Percentiles rank a stretch among this genome's conserved stretches.
These are phyloP conservation scores for Thraustotheca clavata DNA, from an alignment of 352 stramenopile species.

Conservation along the genomic window DNA sequence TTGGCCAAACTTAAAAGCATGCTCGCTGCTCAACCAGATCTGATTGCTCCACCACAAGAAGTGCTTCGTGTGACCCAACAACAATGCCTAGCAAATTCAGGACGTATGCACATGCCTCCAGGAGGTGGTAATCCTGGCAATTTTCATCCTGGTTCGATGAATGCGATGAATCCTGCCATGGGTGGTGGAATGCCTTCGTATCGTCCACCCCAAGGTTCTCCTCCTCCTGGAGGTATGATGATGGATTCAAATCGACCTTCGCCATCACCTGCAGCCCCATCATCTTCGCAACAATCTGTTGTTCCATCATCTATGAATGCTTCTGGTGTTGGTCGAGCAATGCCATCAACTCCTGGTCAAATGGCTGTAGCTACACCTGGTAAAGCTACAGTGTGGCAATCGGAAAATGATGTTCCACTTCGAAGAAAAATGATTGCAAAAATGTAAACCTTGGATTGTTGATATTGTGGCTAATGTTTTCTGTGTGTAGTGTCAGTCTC, in stretches of 20 bases:
- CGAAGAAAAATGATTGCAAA: constrained; percentile 87
- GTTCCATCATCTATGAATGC: neutral
- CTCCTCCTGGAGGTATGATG: neutral
- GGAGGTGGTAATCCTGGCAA: neutral
- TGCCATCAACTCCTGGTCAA: neutral
- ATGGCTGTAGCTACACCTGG: neutral
- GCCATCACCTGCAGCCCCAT: neutral
- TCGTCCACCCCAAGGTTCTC: neutral
- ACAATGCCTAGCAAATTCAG: constrained; percentile 34
- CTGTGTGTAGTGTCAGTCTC: constrained; percentile 78
- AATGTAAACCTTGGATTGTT: constrained; percentile 50
- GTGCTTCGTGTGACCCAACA: constrained; percentile 70
- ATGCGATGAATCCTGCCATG: neutral
- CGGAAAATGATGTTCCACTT: constrained; percentile 76
- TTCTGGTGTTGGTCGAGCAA: neutral
- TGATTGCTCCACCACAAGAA: constrained; percentile 81
- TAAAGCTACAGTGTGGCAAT: constrained; percentile 54
- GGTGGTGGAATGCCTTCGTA: constrained; percentile 2
- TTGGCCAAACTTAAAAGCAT: constrained; percentile 82
- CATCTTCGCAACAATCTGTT: neutral
- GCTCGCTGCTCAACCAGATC: constrained; percentile 81
- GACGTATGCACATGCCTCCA: constrained; percentile 51
- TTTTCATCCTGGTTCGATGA: constrained; percentile 11
- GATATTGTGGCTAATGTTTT: constrained; percentile 6
- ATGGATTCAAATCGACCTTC: neutral